Percentiles rank a stretch among this genome's conserved stretches.
Evolutionary conservation across 192 early-diverging fungal genomes (phyloP).

Genomic region (Backusella macrospora): DNA sequence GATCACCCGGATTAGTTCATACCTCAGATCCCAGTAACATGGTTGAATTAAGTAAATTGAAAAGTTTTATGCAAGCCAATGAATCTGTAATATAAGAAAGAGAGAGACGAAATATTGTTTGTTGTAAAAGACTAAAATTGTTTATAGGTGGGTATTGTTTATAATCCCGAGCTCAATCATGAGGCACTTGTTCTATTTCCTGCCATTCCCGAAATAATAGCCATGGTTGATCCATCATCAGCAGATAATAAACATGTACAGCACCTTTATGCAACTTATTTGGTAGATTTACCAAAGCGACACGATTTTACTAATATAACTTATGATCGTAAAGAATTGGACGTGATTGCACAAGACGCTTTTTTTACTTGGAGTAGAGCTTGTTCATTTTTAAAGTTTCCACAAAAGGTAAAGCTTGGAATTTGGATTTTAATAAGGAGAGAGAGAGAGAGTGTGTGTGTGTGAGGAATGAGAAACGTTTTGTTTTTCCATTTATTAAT

Average conservation of each 20-base stretch:
- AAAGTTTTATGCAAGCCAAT: slow-evolving; percentile 2
- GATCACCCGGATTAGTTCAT: background rate
- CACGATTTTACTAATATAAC: background rate
- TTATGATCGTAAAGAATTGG: background rate
- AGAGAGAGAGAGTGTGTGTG: background rate
- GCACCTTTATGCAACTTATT: background rate
- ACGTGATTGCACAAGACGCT: background rate
- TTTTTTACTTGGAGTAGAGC: background rate
- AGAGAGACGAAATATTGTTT: background rate
- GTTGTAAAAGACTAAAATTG: background rate
- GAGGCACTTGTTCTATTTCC: background rate
- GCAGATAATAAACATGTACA: background rate
- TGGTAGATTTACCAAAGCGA: background rate
- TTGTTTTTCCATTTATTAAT: background rate
- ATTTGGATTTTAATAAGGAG: background rate
- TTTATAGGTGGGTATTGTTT: background rate
- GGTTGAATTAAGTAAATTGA: slow-evolving; percentile 3
- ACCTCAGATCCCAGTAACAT: background rate
- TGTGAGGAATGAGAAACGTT: background rate
- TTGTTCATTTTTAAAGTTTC: background rate
- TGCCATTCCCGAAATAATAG: background rate
- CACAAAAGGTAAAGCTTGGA: background rate
- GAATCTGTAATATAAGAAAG: background rate
- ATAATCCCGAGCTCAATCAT: background rate
- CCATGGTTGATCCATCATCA: background rate